phyloP scores from a whole-genome alignment of 371 early-diverging fungal genomes.

The Thermomucor indicae-seudaticae region DNA sequence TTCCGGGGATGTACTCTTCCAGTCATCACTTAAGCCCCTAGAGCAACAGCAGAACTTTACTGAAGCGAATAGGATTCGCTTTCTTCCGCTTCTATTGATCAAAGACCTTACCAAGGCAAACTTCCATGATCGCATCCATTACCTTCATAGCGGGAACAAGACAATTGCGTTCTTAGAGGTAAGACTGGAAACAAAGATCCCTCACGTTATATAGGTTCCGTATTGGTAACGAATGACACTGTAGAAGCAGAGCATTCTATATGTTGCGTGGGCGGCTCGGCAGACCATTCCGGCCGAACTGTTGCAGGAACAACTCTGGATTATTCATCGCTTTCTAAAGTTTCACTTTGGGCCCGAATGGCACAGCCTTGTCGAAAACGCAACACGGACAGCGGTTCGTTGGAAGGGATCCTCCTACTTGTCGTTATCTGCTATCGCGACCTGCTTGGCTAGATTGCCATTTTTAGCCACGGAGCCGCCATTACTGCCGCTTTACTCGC shows the following conservation, averaged over 20 bases:
- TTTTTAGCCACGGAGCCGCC: conserved; percentile 12
- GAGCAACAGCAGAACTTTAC: conserved; percentile 1
- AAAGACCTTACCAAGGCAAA: conserved; percentile 43
- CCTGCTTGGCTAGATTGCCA: conserved; percentile 21
- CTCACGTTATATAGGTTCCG: not conserved
- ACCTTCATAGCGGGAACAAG: conserved; percentile 26
- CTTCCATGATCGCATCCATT: conserved; percentile 33
- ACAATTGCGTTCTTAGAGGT: conserved; percentile 44
- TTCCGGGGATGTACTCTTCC: conserved; percentile 35
- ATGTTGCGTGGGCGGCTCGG: conserved; percentile 29
- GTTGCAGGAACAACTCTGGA: conserved; percentile 30
- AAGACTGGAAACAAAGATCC: not conserved
- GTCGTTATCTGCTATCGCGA: conserved; percentile 9
- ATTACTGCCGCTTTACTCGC: conserved; percentile 14
- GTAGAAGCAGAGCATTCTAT: conserved; percentile 26
- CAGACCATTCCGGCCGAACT: conserved; percentile 16
- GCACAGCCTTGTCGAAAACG: conserved; percentile 22
- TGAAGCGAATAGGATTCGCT: conserved; percentile 32
- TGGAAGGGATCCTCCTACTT: conserved; percentile 4
- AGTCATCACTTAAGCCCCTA: conserved; percentile 13
- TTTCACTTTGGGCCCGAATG: conserved; percentile 43
- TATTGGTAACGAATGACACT: not conserved
- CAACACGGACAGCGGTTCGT: not conserved
- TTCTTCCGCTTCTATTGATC: conserved; percentile 37
- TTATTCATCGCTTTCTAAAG: conserved; percentile 31